phyloP scores from a whole-genome alignment of 805 yeast genomes.

The Sugiyamaella marilandica region DNA sequence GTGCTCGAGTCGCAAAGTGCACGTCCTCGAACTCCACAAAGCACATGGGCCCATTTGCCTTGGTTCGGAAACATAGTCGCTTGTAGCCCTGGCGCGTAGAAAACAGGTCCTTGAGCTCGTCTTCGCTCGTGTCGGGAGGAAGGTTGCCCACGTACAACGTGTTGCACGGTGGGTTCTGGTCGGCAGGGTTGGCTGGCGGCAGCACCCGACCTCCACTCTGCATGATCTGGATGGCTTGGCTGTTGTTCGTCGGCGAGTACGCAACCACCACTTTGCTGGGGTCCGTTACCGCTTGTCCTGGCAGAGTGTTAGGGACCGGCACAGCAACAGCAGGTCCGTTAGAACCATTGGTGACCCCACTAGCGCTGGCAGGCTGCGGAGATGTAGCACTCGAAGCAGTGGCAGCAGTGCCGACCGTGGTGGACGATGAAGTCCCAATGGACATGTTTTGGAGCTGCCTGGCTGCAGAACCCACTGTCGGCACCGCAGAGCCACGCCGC shows the following conservation, averaged over 20 bases:
- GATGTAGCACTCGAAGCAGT: background rate
- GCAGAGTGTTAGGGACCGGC: background rate
- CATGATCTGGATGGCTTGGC: conserved; percentile 33
- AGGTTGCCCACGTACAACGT: conserved; percentile 94
- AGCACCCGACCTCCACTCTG: conserved; percentile 38
- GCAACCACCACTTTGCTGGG: conserved; percentile 29
- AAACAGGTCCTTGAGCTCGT: conserved; percentile 81
- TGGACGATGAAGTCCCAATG: background rate
- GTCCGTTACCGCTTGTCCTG: conserved; percentile 7
- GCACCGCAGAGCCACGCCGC: background rate
- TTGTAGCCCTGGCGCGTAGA: conserved; percentile 90
- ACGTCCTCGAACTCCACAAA: conserved; percentile 98
- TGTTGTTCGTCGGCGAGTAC: conserved; percentile 29
- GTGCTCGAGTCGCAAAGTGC: conserved; percentile 84
- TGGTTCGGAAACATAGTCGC: conserved; percentile 85
- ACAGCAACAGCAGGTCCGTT: background rate
- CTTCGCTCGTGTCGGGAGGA: conserved; percentile 95
- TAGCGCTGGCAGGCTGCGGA: background rate
- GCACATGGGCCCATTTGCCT: conserved; percentile 93
- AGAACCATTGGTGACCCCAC: background rate
- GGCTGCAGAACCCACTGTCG: background rate
- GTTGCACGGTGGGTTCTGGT: conserved; percentile 98
- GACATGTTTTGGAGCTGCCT: background rate
- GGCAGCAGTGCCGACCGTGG: background rate
- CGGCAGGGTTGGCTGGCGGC: conserved; percentile 87